Conservation (phyloP, 805 yeast genomes). For the Ogataea sp. region DNA sequence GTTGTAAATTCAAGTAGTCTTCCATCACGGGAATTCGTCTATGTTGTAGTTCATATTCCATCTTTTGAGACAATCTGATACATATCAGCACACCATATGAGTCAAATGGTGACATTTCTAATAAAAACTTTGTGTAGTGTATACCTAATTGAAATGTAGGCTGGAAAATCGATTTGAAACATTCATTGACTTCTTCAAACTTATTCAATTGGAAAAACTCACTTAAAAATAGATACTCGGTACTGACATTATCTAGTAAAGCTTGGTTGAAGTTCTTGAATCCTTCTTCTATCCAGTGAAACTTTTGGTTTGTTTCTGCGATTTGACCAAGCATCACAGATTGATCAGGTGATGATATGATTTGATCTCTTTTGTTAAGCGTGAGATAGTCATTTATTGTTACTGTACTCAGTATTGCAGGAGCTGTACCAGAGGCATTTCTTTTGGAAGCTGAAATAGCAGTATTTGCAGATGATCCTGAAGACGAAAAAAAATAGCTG, state of each 20-base stretch:
- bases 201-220: constrained; percentile 56
- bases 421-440: constrained; percentile 7
- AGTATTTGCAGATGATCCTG: background rate
- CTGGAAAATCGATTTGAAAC: constrained; percentile 42
- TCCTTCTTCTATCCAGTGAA: constrained; percentile 65
- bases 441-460: background rate
- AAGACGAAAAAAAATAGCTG: background rate
- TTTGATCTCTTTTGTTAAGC: constrained; percentile 52
- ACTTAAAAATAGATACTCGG: constrained; percentile 64
- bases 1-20: constrained; percentile 57
- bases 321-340: constrained; percentile 75
- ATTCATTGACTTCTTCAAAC: constrained; percentile 35
- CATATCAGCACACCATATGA: constrained; percentile 70
- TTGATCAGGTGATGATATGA: constrained; percentile 45
- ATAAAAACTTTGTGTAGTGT: constrained; percentile 34
- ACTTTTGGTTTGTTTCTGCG: constrained; percentile 66
- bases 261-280: constrained; percentile 70
- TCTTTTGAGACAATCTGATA: constrained; percentile 60
- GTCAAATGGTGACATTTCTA: constrained; percentile 42
- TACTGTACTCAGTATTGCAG: constrained; percentile 4
- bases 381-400: constrained; percentile 45
- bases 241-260: constrained; percentile 65
- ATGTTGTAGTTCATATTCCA: constrained; percentile 60
- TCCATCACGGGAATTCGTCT: constrained; percentile 64
- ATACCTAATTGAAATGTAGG: constrained; percentile 45